Evolutionary conservation across 2,329 filamentous ascomycete genomes (phyloP).

Genomic region (Stenocarpella maydis): DNA sequence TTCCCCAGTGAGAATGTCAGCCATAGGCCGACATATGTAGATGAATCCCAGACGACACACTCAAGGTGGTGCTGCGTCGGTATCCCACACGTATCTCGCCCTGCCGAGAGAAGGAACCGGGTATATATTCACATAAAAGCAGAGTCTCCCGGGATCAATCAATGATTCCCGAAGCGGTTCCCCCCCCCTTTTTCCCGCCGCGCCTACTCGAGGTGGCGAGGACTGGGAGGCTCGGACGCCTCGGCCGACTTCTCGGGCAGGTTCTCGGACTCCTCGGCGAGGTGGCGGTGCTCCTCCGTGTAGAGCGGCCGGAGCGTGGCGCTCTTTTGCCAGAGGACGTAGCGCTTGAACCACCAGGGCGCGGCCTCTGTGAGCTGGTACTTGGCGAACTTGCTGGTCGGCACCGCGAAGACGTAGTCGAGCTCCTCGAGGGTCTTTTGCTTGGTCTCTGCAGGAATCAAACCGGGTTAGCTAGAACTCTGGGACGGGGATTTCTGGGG

Average conservation of each 20-base stretch:
- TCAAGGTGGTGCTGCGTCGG: background rate
- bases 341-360: slow-evolving; percentile 68
- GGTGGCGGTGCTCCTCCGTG: slow-evolving; percentile 33
- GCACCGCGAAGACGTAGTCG: slow-evolving; percentile 68
- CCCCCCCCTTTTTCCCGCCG: background rate
- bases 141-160: background rate
- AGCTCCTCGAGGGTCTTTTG: slow-evolving; percentile 60
- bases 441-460: slow-evolving; percentile 55
- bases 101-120: background rate
- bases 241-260: slow-evolving; percentile 10
- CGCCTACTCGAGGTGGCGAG: slow-evolving; percentile 19
- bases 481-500: no score
- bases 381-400: slow-evolving; percentile 63
- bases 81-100: slow-evolving; percentile 4
- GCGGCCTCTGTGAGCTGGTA: slow-evolving; percentile 65
- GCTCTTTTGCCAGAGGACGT: slow-evolving; percentile 58
- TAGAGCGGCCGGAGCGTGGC: slow-evolving; percentile 53
- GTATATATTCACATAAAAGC: slow-evolving; percentile 13
- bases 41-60: slow-evolving; percentile 1
- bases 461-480: no score
- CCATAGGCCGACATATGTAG: background rate
- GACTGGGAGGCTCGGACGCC: slow-evolving; percentile 12
- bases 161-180: background rate
- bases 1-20: background rate
- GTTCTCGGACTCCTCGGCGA: background rate